Conservation (phyloP, 129 eudicot species). For the Lonicera japonica region DNA sequence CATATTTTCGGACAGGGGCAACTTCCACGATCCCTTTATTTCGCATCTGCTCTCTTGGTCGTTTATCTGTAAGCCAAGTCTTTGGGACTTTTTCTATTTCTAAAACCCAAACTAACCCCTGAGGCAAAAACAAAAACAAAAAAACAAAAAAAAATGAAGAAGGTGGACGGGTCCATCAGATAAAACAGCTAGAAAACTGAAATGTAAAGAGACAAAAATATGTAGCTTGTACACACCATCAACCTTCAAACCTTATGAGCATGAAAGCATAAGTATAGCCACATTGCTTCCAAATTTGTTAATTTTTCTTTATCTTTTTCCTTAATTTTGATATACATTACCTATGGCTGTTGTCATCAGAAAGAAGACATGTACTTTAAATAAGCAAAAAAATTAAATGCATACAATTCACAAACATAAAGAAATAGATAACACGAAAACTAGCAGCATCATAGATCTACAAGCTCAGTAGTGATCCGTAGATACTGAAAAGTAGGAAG, state of each 20-base stretch:
- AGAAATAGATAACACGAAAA: too few relatives aligned
- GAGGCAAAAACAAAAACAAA: not conserved
- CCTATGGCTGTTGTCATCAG: too few relatives aligned
- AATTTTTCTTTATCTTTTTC: too few relatives aligned
- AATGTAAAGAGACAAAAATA: not conserved
- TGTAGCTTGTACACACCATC: not conserved
- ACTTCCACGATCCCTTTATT: constrained; percentile 72
- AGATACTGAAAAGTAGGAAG: too few relatives aligned
- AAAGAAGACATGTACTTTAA: too few relatives aligned
- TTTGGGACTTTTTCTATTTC: constrained; percentile 71
- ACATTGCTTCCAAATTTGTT: not conserved
- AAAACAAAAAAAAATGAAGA: too few relatives aligned
- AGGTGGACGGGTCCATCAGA: not conserved
- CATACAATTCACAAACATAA: too few relatives aligned
- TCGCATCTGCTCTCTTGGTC: constrained; percentile 48
- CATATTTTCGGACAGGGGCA: constrained; percentile 65
- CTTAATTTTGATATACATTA: too few relatives aligned
- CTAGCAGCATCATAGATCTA: too few relatives aligned
- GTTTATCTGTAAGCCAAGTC: constrained; percentile 37
- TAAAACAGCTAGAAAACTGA: too few relatives aligned
- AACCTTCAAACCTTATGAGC: not conserved
- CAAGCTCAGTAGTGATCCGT: too few relatives aligned
- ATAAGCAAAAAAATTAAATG: too few relatives aligned
- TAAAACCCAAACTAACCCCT: constrained; percentile 86
- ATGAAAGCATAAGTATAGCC: not conserved